These are phyloP conservation scores for Xylaria palmicola DNA, from an alignment of 495 filamentous ascomycete species.

Conservation along the genomic window DNA sequence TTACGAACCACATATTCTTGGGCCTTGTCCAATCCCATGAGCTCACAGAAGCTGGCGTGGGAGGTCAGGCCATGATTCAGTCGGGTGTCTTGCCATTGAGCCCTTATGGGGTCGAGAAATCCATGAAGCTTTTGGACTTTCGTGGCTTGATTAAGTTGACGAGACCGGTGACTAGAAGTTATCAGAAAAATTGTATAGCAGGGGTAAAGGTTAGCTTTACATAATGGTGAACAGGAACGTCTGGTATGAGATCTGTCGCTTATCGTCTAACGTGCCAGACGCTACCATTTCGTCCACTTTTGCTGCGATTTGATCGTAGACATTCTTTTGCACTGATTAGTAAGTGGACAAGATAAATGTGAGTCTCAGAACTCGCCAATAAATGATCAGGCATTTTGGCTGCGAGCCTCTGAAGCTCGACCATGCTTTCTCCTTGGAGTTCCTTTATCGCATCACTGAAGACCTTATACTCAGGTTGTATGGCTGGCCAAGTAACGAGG, in stretches of 20 bases:
- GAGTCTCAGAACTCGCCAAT: conserved; percentile 47
- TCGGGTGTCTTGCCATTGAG: conserved; percentile 73
- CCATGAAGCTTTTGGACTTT: conserved; percentile 63
- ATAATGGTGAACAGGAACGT: conserved; percentile 90
- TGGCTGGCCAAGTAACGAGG: conserved; percentile 71
- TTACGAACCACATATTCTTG: conserved; percentile 73
- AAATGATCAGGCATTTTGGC: conserved; percentile 88
- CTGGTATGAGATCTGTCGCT: conserved; percentile 63
- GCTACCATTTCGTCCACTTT: conserved; percentile 80
- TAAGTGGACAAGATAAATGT: not conserved
- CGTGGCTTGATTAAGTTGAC: conserved; percentile 63
- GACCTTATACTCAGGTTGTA: conserved; percentile 62
- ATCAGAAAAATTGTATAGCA: not conserved
- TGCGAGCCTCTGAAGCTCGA: conserved; percentile 85
- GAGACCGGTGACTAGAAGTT: conserved; percentile 67
- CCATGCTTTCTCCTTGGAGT: conserved; percentile 74
- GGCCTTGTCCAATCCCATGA: conserved; percentile 76
- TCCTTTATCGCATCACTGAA: conserved; percentile 93
- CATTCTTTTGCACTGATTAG: conserved; percentile 48
- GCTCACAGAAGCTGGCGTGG: conserved; percentile 74
- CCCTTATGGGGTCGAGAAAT: conserved; percentile 76
- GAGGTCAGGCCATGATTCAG: conserved; percentile 68
- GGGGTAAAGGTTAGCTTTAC: conserved; percentile 41
- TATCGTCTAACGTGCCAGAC: conserved; percentile 71
- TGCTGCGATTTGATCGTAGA: conserved; percentile 81